Evolutionary conservation across 73 alveolate genomes (phyloP).

Genomic region (Tetrahymena elliotti): DNA sequence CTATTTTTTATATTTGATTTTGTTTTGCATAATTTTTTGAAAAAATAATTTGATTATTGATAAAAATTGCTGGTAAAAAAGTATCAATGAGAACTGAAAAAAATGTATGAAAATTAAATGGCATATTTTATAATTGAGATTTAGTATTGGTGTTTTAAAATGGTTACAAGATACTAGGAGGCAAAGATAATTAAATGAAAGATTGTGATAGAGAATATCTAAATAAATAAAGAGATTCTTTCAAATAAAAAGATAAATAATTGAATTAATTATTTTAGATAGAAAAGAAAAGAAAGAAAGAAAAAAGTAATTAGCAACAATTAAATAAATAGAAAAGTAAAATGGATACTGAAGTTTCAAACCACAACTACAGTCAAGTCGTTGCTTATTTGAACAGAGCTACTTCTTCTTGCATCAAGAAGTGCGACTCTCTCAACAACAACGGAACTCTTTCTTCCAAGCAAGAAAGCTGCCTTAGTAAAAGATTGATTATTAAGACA

Average conservation of each 20-base stretch:
- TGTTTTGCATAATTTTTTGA: no score
- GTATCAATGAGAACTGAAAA: no score
- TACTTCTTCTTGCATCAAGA: background rate
- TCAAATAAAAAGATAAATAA: background rate
- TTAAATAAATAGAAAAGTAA: background rate
- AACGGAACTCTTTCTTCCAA: background rate
- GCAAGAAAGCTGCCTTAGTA: background rate
- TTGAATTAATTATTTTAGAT: background rate
- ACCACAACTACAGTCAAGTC: background rate
- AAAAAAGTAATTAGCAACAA: background rate
- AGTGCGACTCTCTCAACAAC: background rate
- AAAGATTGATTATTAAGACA: background rate
- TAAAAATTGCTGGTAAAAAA: no score
- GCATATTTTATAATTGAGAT: no score
- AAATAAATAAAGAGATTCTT: background rate
- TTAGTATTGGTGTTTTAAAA: no score
- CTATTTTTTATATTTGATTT: no score
- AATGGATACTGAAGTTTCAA: background rate
- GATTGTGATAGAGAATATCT: background rate
- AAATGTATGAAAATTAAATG: no score
- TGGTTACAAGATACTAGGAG: background rate
- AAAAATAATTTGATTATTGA: no score
- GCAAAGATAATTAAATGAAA: background rate
- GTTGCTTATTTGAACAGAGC: background rate
- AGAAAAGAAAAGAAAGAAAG: background rate